Evolutionary conservation across 2,329 filamentous ascomycete genomes (phyloP).

Genomic region (Trichoderma gracile): DNA sequence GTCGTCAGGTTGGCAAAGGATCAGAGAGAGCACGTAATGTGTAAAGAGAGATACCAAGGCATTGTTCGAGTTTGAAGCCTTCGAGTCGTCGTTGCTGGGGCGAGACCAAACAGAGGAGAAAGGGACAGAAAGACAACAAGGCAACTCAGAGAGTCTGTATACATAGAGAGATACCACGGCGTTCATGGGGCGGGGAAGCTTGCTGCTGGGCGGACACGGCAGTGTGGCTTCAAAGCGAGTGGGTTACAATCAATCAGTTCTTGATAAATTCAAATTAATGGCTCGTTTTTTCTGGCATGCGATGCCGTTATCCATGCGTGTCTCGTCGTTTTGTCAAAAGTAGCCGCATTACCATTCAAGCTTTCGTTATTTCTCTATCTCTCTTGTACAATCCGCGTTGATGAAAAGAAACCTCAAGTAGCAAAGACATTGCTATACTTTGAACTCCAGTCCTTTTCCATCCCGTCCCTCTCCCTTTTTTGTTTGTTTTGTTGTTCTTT

Average conservation of each 20-base stretch:
- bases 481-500: background rate
- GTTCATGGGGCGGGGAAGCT: constrained; percentile 15
- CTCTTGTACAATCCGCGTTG: constrained; percentile 37
- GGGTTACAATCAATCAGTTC: background rate
- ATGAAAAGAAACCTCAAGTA: constrained; percentile 28
- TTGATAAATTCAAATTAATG: background rate
- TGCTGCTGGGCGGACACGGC: background rate
- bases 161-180: constrained; percentile 27
- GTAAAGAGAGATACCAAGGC: too few relatives aligned
- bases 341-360: constrained; percentile 17
- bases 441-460: background rate
- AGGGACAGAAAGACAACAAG: background rate
- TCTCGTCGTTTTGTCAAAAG: too few relatives aligned
- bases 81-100: background rate
- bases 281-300: too few relatives aligned
- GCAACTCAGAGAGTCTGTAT: background rate
- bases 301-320: background rate
- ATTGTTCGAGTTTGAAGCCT: too few relatives aligned
- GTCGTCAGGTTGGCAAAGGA: background rate
- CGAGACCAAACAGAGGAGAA: background rate
- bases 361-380: constrained; percentile 32
- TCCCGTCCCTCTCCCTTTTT: background rate
- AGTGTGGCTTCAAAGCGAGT: background rate
- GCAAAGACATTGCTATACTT: constrained; percentile 15
- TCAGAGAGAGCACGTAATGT: too few relatives aligned